Percentiles rank a stretch among this genome's conserved stretches.
Evolutionary conservation across 768 basidiomycete species (phyloP).

Genomic region (Gymnopilus junonius): DNA sequence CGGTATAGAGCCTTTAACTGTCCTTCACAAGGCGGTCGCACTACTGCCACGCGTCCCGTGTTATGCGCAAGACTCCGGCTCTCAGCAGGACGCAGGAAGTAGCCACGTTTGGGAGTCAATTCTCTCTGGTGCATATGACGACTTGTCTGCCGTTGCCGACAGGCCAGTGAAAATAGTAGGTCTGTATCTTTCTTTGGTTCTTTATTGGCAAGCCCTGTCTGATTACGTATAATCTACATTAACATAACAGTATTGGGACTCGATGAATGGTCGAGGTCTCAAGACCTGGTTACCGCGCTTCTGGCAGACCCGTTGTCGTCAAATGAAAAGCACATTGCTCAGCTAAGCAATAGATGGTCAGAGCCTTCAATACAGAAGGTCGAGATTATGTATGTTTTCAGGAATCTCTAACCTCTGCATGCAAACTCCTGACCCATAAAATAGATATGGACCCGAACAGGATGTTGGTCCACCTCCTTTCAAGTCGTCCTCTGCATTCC

Average conservation of each 20-base stretch:
- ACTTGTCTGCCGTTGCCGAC: conserved; percentile 34
- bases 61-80: conserved; percentile 12
- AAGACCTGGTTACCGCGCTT: conserved; percentile 69
- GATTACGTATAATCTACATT: not conserved
- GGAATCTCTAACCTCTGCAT: conserved; percentile 16
- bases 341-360: conserved; percentile 56
- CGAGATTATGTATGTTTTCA: conserved; percentile 44
- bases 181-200: conserved; percentile 32
- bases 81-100: conserved; percentile 31
- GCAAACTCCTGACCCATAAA: not conserved
- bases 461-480: conserved; percentile 26
- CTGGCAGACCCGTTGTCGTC: conserved; percentile 72
- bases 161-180: conserved; percentile 52
- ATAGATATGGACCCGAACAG: conserved; percentile 29
- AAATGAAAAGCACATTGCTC: conserved; percentile 45
- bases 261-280: conserved; percentile 56
- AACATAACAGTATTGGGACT: conserved; percentile 54
- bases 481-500: conserved; percentile 51
- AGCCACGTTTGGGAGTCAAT: conserved; percentile 54
- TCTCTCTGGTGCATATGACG: conserved; percentile 38
- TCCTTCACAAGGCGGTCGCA: conserved; percentile 53
- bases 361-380: conserved; percentile 29
- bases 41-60: conserved; percentile 50
- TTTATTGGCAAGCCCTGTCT: not conserved
- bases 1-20: conserved; percentile 40